Percentiles rank a stretch among this genome's conserved stretches.
These are phyloP conservation scores for Lentinula guzmanii DNA, from an alignment of 768 basidiomycete genomes.

Conservation along the genomic window DNA sequence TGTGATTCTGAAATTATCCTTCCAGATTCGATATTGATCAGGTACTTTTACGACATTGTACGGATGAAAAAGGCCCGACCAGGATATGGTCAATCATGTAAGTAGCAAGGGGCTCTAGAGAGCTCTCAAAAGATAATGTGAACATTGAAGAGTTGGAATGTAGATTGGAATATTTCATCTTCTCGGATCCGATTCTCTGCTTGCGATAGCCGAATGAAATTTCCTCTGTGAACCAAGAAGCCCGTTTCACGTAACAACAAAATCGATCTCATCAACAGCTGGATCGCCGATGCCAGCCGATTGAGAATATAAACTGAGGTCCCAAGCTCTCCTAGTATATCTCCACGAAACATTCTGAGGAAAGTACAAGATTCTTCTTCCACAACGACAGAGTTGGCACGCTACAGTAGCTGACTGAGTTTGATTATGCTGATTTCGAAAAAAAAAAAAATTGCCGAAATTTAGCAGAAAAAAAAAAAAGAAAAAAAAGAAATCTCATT, in stretches of 20 bases:
- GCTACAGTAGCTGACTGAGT: neutral
- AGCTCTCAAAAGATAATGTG: too few relatives aligned
- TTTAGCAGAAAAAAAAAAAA: neutral
- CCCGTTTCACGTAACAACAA: constrained; percentile 4
- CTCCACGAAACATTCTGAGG: too few relatives aligned
- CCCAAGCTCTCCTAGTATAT: too few relatives aligned
- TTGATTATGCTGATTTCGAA: neutral
- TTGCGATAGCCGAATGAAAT: neutral
- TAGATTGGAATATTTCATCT: neutral
- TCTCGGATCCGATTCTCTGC: constrained; percentile 1
- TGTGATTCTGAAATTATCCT: neutral
- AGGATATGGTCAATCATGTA: neutral
- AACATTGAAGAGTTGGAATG: too few relatives aligned
- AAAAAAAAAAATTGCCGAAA: neutral
- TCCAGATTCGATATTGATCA: neutral
- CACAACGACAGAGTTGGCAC: too few relatives aligned
- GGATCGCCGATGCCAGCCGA: constrained; percentile 14
- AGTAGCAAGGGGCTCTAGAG: neutral
- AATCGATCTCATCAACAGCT: constrained; percentile 16
- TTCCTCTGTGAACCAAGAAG: neutral
- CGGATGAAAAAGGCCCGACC: neutral
- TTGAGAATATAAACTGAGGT: neutral
- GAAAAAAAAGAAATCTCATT: neutral
- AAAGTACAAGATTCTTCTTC: too few relatives aligned
- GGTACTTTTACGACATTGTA: neutral